Conservation (phyloP, 1,284 basidiomycete species). For the Meripilus lineatus region DNA sequence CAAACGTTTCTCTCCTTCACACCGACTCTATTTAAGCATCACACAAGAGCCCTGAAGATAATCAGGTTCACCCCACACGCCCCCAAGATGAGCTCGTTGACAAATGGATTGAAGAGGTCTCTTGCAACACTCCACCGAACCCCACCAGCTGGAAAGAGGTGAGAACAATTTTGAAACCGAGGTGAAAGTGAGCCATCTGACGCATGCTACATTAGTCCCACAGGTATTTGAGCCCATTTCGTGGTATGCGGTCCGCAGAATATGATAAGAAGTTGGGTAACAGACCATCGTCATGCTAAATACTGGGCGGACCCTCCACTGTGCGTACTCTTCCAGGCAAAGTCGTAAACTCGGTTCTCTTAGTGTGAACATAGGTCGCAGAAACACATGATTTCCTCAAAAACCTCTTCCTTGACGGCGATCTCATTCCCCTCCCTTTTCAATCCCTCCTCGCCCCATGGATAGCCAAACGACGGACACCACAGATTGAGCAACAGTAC, state of each 20-base stretch:
- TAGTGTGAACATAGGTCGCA: conserved; percentile 47
- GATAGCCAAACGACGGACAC: conserved; percentile 91
- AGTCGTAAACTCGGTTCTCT: neutral
- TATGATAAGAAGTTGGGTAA: neutral
- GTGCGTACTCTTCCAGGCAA: conserved; percentile 37
- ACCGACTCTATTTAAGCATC: neutral
- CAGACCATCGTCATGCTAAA: conserved; percentile 96
- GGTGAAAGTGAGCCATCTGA: conserved; percentile 4
- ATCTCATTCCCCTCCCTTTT: conserved; percentile 95
- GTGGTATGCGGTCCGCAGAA: neutral
- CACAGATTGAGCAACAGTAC: conserved; percentile 95
- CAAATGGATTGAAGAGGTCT: conserved; percentile 21
- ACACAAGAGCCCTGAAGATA: neutral
- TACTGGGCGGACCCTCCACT: conserved; percentile 96
- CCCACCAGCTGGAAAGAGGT: conserved; percentile 34
- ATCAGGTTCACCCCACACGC: neutral
- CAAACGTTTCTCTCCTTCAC: neutral
- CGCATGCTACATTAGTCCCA: conserved; percentile 39
- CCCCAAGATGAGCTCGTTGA: neutral
- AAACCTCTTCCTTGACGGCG: conserved; percentile 91
- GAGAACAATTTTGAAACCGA: conserved; percentile 8
- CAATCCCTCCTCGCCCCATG: conserved; percentile 84
- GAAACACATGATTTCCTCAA: conserved; percentile 91
- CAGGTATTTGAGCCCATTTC: conserved; percentile 41
- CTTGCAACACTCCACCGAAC: conserved; percentile 33